Evolutionary conservation across 352 stramenopile genomes (phyloP), one percentile per base, ranked within the genome.

Genomic region (Globisporangium polare): DNA sequence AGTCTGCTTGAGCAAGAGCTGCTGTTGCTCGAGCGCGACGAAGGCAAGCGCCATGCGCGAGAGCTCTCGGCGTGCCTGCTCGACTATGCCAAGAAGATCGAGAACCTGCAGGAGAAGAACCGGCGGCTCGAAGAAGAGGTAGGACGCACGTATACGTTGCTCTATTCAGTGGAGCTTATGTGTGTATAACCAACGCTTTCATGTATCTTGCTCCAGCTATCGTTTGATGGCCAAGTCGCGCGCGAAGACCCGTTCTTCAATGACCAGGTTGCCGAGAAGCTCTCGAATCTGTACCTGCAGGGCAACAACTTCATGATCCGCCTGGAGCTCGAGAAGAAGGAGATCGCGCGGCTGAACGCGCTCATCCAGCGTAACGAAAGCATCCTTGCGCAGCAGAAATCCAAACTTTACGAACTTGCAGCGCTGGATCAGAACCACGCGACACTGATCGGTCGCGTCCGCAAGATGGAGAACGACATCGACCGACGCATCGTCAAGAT

Each of bases 291-390:
- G 54, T 89, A 92, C 26, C 24, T 85, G 10, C 79, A 94, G 63
- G 85, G 82, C 37, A 94, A 92, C 69, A 90, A 94, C 57, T 78
- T 89, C 26, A 88, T 92, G 81, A 73, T 89, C 47, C 82, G 83
- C 2, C 57, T 94, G 33, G 83, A 91, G 59, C 63, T 94, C 7
- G 83, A 90, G 64, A 76, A 78, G 27, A 89, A 92, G 26, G 82
- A 94, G 39, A 76, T 94, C 18, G 62, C 68, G 12, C 71, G 78
- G 4, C 64, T 92, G 26, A 90, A 92, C 45, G 51, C 53, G 3
- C 64, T 89, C 9, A 90, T 91, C 53, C 75, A 92, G 58, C 80
- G 74, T n/a, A 78, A 82, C 45, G 85, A 94, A 46, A 58, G 67
- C 22, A 62, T 60, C 10, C 46, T 92, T 9, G 83, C 79, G 0